Conservation (phyloP, 176 grass and related monocot species). For the Poa annua region DNA sequence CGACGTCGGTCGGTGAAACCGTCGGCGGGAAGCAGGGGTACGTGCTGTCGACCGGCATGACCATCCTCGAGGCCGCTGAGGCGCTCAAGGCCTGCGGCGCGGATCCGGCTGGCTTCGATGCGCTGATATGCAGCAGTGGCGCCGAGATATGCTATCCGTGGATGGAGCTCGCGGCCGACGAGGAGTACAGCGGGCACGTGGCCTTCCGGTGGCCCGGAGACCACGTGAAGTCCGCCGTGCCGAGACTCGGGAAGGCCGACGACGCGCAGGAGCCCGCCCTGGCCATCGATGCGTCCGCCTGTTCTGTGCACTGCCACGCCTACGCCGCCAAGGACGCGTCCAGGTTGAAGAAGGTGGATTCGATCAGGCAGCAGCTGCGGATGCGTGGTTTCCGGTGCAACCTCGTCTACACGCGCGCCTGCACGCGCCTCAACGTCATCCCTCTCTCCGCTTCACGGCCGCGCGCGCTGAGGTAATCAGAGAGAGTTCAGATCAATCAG, state of each 20-base stretch:
- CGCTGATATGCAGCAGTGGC: slow-evolving; percentile 83
- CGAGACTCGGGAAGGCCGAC: slow-evolving; percentile 65
- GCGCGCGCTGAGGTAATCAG: slow-evolving; percentile 61
- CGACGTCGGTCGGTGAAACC: slow-evolving; percentile 14
- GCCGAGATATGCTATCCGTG: slow-evolving; percentile 91
- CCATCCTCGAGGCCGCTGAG: slow-evolving; percentile 46
- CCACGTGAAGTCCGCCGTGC: slow-evolving; percentile 60
- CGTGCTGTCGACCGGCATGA: slow-evolving; percentile 76
- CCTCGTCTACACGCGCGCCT: slow-evolving; percentile 71
- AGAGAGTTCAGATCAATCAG: neutral
- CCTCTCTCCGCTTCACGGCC: slow-evolving; percentile 79
- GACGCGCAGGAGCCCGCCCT: slow-evolving; percentile 55
- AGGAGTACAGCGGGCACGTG: slow-evolving; percentile 67
- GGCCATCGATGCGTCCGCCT: slow-evolving; percentile 43
- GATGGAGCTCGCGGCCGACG: slow-evolving; percentile 61
- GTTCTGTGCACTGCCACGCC: slow-evolving; percentile 64
- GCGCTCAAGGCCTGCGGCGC: slow-evolving; percentile 55
- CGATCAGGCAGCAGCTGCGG: slow-evolving; percentile 69
- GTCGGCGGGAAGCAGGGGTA: slow-evolving; percentile 53
- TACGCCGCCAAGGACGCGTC: slow-evolving; percentile 44
- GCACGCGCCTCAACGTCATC: slow-evolving; percentile 78
- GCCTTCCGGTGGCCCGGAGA: slow-evolving; percentile 77
- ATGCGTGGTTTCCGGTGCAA: slow-evolving; percentile 96
- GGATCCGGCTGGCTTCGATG: slow-evolving; percentile 66
- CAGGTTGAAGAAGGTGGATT: slow-evolving; percentile 73